phyloP scores from a whole-genome alignment of 441 rosid genomes.

The Populus trichocarpa region DNA sequence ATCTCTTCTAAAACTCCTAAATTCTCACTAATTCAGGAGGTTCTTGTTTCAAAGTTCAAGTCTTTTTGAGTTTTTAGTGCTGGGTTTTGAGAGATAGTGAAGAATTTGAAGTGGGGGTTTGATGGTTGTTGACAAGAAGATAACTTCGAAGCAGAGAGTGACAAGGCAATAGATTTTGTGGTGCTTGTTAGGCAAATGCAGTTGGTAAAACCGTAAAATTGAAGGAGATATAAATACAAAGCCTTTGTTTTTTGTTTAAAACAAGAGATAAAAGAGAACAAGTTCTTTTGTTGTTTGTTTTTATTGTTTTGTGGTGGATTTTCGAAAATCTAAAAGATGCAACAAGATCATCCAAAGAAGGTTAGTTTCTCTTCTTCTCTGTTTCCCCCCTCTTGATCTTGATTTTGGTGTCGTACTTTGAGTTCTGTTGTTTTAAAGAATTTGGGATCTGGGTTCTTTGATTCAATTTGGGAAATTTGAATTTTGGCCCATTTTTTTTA shows the following conservation, averaged over 20 bases:
- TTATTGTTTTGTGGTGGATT: constrained; percentile 1
- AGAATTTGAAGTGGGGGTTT: constrained; percentile 7
- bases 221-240: not conserved
- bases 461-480: not conserved
- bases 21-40: not conserved
- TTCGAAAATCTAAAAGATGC: constrained; percentile 39
- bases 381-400: not conserved
- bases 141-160: constrained; percentile 4
- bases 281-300: constrained; percentile 5
- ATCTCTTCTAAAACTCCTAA: not conserved
- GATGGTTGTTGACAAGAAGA: constrained; percentile 8
- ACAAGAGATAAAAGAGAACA: not conserved
- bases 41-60: not conserved
- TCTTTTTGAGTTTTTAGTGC: not conserved
- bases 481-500: not conserved
- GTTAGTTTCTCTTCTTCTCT: constrained; percentile 27
- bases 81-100: not conserved
- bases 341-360: constrained; percentile 59
- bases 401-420: not conserved
- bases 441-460: not conserved
- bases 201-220: not conserved
- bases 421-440: not conserved
- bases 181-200: not conserved
- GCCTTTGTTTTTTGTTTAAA: not conserved
- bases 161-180: not conserved